Base-by-base conservation (phyloP, 2,329 filamentous ascomycete species). In the Pseudogymnoascus sp. region DNA sequence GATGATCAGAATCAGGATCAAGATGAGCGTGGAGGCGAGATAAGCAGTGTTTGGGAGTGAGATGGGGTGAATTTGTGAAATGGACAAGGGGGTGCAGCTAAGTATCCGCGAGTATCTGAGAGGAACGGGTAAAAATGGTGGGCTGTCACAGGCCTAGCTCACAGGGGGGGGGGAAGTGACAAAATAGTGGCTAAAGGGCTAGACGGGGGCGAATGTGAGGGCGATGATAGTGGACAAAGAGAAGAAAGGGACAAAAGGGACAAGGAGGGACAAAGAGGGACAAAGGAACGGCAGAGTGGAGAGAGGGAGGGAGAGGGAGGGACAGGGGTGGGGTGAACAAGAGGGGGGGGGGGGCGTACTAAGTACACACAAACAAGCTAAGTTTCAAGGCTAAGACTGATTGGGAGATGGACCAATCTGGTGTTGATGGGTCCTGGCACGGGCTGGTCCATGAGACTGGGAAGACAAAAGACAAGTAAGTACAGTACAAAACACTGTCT, bases 1-100 rank as follows among this genome's bases (percentile, higher is more conserved):
- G 44, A 50, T 25, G 44, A 50, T 50, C 44, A 50, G 44, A 50
- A 50, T 50, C 44, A 50, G 21, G 44, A 50, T 50, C 44, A 50
- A 50, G 44, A 50, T 50, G 44, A 50, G 44, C 44, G 44, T 50
- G 44, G 44, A 28, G 21, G 44, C 44, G 44, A 25, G 42, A 50
- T 50, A 50, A 50, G 44, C 12, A 28, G 44, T 50, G 44, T 50
- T 50, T 50, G 21, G 44, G 44, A 31, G 28, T 31, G 28, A 31
- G 7, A 8, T 31, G 28, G 28, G 28, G 28, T 31, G 28, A 8
- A 31, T 31, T 31, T 31, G 18, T 44, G 40, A 44, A 44, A 23
- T 23, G 21, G 44, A 21, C 21, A 50, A 28, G 12, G 44, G 40
- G 38, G 16, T 21, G 40, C 25, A 28, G 21, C 21, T 50, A 50